Evolutionary conservation across 2,329 filamentous ascomycete species (phyloP).

Genomic region (Verticillium isaacii): DNA sequence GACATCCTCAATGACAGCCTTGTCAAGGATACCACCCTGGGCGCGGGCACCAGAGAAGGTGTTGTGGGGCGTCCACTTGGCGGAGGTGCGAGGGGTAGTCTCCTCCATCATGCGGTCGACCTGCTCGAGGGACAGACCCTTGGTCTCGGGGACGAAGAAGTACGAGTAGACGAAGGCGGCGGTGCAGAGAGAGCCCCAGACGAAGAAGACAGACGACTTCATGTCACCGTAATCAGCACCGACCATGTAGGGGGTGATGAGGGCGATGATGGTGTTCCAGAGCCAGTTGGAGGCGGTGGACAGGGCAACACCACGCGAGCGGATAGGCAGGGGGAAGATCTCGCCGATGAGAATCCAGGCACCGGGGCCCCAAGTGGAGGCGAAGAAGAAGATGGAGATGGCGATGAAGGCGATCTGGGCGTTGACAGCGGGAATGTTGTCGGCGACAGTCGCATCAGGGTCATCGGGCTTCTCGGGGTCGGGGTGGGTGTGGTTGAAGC

Average conservation of each 20-base stretch:
- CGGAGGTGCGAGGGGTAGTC: constrained; percentile 69
- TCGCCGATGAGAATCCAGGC: constrained; percentile 83
- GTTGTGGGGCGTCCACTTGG: constrained; percentile 68
- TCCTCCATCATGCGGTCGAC: constrained; percentile 88
- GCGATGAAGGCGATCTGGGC: constrained; percentile 84
- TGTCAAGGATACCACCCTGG: constrained; percentile 32
- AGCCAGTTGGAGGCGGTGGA: constrained; percentile 90
- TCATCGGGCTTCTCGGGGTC: constrained; percentile 40
- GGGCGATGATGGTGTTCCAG: constrained; percentile 71
- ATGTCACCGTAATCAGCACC: constrained; percentile 58
- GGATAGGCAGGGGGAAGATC: constrained; percentile 85
- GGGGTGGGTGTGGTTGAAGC: constrained; percentile 43
- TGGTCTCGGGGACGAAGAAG: constrained; percentile 71
- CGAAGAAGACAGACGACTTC: constrained; percentile 66
- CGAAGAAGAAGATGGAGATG: constrained; percentile 93
- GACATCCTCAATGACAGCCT: constrained; percentile 8
- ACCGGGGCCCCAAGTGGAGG: constrained; percentile 80
- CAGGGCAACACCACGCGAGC: constrained; percentile 79
- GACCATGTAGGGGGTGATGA: constrained; percentile 72
- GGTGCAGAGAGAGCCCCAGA: constrained; percentile 67
- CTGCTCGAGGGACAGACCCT: constrained; percentile 73
- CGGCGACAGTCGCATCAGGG: constrained; percentile 30
- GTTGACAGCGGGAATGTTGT: constrained; percentile 54
- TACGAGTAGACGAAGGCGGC: constrained; percentile 60
- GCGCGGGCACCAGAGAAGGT: constrained; percentile 57